These are phyloP conservation scores for Colletotrichum melonis DNA, from an alignment of 2,329 filamentous ascomycete species.

Conservation along the genomic window DNA sequence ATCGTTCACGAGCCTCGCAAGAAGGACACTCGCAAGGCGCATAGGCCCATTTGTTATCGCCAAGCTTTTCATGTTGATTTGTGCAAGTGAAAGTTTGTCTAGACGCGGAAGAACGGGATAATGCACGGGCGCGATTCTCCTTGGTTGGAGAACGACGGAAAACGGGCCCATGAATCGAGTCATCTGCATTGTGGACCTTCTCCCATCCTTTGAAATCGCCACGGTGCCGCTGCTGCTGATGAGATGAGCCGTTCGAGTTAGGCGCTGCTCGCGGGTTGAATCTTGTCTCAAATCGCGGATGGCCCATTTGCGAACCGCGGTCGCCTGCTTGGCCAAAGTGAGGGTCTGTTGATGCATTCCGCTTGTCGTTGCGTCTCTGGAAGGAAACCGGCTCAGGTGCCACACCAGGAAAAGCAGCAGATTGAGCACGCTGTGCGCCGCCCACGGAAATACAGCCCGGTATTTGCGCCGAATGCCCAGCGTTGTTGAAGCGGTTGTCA, in stretches of 20 bases:
- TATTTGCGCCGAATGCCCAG: not conserved
- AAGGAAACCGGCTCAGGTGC: not conserved
- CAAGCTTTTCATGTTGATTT: not conserved
- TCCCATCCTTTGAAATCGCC: constrained; percentile 15
- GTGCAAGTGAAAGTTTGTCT: not conserved
- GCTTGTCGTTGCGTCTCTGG: not conserved
- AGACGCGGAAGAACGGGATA: not conserved
- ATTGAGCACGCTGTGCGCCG: not conserved
- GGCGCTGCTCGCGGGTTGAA: not conserved
- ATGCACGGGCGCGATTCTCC: not conserved
- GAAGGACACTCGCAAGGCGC: constrained; percentile 43
- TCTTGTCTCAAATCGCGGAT: not conserved
- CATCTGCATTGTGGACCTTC: constrained; percentile 4
- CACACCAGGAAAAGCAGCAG: not conserved
- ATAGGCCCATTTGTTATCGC: constrained; percentile 35
- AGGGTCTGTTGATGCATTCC: not conserved
- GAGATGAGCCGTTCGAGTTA: not conserved
- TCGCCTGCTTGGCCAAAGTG: not conserved
- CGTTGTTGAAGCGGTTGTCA: not conserved
- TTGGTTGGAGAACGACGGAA: constrained; percentile 24
- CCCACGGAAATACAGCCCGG: not conserved
- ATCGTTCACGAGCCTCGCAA: constrained; percentile 44
- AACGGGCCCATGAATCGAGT: constrained; percentile 24
- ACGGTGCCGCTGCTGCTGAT: not conserved
- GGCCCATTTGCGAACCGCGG: not conserved